Evolutionary conservation across 139 green algal species (phyloP).

Genomic region (Volvox africanus): DNA sequence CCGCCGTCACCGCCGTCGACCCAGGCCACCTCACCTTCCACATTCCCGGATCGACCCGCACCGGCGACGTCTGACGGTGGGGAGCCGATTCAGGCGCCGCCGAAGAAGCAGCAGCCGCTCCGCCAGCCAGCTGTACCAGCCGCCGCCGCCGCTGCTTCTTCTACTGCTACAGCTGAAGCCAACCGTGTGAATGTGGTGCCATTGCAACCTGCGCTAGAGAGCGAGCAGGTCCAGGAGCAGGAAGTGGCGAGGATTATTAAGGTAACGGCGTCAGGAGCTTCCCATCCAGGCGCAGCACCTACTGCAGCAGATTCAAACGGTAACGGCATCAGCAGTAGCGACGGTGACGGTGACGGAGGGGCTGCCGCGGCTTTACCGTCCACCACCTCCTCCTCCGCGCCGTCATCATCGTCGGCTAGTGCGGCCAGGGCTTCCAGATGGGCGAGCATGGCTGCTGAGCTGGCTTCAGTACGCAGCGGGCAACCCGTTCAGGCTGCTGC

Average conservation of each 20-base stretch:
- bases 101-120: too few relatives aligned
- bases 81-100: too few relatives aligned
- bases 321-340: background rate
- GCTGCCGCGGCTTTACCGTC: background rate
- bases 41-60: too few relatives aligned
- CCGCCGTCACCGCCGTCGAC: background rate
- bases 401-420: background rate
- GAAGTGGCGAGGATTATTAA: background rate
- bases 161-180: background rate
- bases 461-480: background rate
- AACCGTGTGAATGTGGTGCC: too few relatives aligned
- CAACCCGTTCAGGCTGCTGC: background rate
- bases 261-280: background rate
- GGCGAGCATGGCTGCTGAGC: conserved; percentile 18
- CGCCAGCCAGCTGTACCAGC: background rate
- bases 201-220: too few relatives aligned
- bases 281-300: background rate
- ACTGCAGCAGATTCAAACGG: background rate
- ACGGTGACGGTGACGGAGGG: background rate
- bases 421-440: background rate
- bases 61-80: too few relatives aligned
- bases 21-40: too few relatives aligned
- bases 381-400: background rate
- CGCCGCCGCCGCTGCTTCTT: background rate
- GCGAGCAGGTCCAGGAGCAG: too few relatives aligned